Percentiles rank a stretch among this genome's conserved stretches.
phyloP scores from a whole-genome alignment of 2,329 filamentous ascomycete genomes.

The Phoma herbarum region DNA sequence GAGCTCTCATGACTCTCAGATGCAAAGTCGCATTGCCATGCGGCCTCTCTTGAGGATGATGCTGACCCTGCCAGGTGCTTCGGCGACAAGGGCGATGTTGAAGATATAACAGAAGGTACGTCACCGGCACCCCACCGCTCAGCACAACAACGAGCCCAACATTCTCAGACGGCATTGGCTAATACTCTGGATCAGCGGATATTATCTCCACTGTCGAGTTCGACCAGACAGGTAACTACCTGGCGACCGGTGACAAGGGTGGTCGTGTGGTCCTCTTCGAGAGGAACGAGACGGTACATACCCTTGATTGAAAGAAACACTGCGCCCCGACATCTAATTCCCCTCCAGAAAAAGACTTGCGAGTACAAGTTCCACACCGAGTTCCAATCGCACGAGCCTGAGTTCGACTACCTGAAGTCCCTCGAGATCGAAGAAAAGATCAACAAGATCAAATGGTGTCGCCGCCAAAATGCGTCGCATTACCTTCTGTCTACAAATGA shows the following conservation, averaged over 20 bases:
- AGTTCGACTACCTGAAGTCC: slow-evolving; percentile 99
- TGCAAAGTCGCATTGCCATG: slow-evolving; percentile 8
- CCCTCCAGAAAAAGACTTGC: slow-evolving; percentile 93
- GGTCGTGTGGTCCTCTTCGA: slow-evolving; percentile 87
- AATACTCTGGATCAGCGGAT: slow-evolving; percentile 66
- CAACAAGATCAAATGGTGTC: slow-evolving; percentile 99
- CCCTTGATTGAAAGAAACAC: background rate
- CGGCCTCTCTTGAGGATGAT: slow-evolving; percentile 7
- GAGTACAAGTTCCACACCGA: slow-evolving; percentile 99
- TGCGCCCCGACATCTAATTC: slow-evolving; percentile 21
- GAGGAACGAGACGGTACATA: slow-evolving; percentile 90
- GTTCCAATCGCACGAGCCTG: slow-evolving; percentile 98
- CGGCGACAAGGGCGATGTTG: slow-evolving; percentile 98
- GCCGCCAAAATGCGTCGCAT: slow-evolving; percentile 96
- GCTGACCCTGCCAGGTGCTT: slow-evolving; percentile 77
- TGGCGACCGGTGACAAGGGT: slow-evolving; percentile 90
- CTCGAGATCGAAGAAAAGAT: slow-evolving; percentile 99
- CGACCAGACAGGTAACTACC: slow-evolving; percentile 88
- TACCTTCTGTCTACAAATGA: slow-evolving; percentile 98
- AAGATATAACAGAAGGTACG: slow-evolving; percentile 95
- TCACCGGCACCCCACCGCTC: slow-evolving; percentile 21
- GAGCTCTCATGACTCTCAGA: background rate
- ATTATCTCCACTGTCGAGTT: slow-evolving; percentile 94
- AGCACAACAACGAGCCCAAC: background rate
- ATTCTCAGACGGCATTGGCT: slow-evolving; percentile 22